Evolutionary conservation across 2,329 filamentous ascomycete species (phyloP).

Genomic region (Aureobasidium subglaciale): DNA sequence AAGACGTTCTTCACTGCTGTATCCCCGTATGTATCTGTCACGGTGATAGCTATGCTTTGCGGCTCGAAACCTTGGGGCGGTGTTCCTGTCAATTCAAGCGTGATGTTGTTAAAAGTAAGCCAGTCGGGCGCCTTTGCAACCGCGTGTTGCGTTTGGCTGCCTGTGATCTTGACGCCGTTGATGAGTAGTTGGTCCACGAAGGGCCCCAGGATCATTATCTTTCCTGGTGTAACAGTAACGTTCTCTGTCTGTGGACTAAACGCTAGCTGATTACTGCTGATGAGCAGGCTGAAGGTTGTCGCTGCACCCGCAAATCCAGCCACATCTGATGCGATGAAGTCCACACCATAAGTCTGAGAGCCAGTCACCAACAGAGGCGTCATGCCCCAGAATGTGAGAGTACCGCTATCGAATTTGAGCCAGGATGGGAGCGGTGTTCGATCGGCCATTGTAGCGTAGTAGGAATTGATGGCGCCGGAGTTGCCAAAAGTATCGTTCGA

Average conservation of each 20-base stretch:
- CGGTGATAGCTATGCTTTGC: slow-evolving; percentile 55
- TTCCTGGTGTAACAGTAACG: slow-evolving; percentile 51
- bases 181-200: slow-evolving; percentile 49
- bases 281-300: slow-evolving; percentile 61
- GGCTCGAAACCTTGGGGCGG: slow-evolving; percentile 53
- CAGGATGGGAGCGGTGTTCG: slow-evolving; percentile 81
- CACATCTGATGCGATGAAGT: slow-evolving; percentile 71
- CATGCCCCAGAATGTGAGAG: slow-evolving; percentile 62
- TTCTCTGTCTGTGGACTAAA: slow-evolving; percentile 52
- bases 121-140: slow-evolving; percentile 50
- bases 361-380: slow-evolving; percentile 61
- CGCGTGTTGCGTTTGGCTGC: neutral
- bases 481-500: slow-evolving; percentile 51
- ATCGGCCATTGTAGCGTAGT: slow-evolving; percentile 69
- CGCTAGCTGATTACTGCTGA: slow-evolving; percentile 63
- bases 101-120: slow-evolving; percentile 58
- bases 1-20: slow-evolving; percentile 49
- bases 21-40: slow-evolving; percentile 54
- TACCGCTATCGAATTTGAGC: slow-evolving; percentile 63
- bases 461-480: slow-evolving; percentile 47
- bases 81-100: slow-evolving; percentile 57
- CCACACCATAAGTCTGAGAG: slow-evolving; percentile 65
- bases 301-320: slow-evolving; percentile 65
- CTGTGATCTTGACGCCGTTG: slow-evolving; percentile 42
- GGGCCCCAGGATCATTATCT: slow-evolving; percentile 38